phyloP scores from a whole-genome alignment of 495 filamentous ascomycete genomes.

The Penicillium paradoxum region DNA sequence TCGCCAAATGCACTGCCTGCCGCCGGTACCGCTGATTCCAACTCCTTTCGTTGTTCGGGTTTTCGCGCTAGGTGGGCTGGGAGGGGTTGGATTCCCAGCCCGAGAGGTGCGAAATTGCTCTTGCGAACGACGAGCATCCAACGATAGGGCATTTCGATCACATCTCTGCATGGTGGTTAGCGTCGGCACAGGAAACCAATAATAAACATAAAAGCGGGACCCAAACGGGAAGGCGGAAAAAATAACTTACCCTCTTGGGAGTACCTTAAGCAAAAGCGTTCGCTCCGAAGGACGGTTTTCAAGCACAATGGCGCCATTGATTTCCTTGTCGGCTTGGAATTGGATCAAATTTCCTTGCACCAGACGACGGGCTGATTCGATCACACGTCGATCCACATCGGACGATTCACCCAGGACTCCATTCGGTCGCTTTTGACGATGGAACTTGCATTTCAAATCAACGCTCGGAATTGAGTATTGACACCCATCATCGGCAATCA shows the following conservation, averaged over 20 bases:
- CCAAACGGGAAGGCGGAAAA: slow-evolving; percentile 1
- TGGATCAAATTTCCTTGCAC: slow-evolving; percentile 76
- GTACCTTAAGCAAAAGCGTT: slow-evolving; percentile 71
- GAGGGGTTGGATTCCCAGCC: slow-evolving; percentile 54
- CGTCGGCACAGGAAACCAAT: slow-evolving; percentile 4
- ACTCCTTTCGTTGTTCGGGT: slow-evolving; percentile 40
- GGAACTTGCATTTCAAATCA: slow-evolving; percentile 90
- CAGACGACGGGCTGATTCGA: slow-evolving; percentile 60
- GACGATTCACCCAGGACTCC: slow-evolving; percentile 65
- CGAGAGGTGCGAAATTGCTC: slow-evolving; percentile 46
- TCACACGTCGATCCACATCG: slow-evolving; percentile 54
- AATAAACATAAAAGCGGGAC: slow-evolving; percentile 14
- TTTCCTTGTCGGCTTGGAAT: slow-evolving; percentile 81
- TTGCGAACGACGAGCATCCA: slow-evolving; percentile 52
- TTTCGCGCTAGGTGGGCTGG: slow-evolving; percentile 53
- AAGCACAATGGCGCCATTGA: slow-evolving; percentile 84
- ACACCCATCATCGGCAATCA: slow-evolving; percentile 86
- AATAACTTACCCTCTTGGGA: slow-evolving; percentile 75
- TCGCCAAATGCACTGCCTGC: slow-evolving; percentile 57
- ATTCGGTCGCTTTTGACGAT: slow-evolving; percentile 77
- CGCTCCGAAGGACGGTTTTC: slow-evolving; percentile 68
- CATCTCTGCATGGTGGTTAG: slow-evolving; percentile 34
- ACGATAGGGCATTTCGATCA: slow-evolving; percentile 51
- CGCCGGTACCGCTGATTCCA: slow-evolving; percentile 48
- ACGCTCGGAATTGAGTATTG: slow-evolving; percentile 86